These are phyloP conservation scores for Lasiosphaeria miniovina DNA, from an alignment of 495 filamentous ascomycete genomes.

Conservation along the genomic window DNA sequence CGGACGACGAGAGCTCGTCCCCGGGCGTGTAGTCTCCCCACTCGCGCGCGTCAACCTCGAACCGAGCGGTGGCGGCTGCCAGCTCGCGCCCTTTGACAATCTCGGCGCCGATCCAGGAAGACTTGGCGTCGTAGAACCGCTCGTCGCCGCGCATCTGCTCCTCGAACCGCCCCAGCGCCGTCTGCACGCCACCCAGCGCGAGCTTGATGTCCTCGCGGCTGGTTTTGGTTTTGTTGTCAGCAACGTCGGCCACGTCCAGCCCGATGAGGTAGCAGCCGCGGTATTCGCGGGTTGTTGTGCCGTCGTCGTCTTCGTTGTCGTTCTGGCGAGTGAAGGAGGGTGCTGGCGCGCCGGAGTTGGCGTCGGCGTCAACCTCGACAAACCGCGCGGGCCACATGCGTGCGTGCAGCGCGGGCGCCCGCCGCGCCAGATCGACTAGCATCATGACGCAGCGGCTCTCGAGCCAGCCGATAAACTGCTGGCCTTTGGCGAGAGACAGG, in stretches of 20 bases:
- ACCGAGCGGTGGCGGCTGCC: neutral
- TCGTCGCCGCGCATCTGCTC: conserved; percentile 41
- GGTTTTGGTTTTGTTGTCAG: neutral
- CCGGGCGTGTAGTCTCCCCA: conserved; percentile 46
- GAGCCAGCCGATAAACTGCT: conserved; percentile 50
- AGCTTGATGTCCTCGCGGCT: conserved; percentile 30
- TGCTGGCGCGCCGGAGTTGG: no score
- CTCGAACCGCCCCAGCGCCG: conserved; percentile 46
- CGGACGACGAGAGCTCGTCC: conserved; percentile 12
- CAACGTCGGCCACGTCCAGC: conserved; percentile 34
- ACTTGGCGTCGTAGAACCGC: conserved; percentile 46
- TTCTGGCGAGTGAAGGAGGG: neutral
- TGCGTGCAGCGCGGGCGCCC: conserved; percentile 42
- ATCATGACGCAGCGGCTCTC: conserved; percentile 50
- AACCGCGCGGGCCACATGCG: conserved; percentile 60
- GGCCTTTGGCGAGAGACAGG: conserved; percentile 41
- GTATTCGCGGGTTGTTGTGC: conserved; percentile 35
- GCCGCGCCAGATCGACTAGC: conserved; percentile 50
- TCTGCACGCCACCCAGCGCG: conserved; percentile 35
- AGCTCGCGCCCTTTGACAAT: conserved; percentile 39
- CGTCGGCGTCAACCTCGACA: conserved; percentile 20
- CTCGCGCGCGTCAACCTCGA: conserved; percentile 45
- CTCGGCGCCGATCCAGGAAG: conserved; percentile 46
- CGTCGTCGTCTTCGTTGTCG: conserved; percentile 1
- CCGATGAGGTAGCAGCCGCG: conserved; percentile 57